phyloP scores from a whole-genome alignment of 176 grass and related monocot species.

The Musa troglodytarum region DNA sequence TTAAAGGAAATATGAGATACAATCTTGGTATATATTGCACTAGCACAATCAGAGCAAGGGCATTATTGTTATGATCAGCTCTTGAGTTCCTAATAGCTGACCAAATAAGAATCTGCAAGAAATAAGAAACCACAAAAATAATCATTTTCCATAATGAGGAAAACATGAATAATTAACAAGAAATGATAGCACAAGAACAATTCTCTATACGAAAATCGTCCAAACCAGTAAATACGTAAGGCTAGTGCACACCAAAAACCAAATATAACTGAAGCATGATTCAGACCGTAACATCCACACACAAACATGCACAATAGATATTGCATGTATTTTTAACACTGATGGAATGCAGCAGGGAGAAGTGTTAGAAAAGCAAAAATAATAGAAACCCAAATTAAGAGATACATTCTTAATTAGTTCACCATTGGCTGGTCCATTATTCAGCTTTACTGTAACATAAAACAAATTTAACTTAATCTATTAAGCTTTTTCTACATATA shows the following conservation, averaged over 20 bases:
- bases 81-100: conserved; percentile 58
- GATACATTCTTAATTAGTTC: not conserved
- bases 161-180: conserved; percentile 2
- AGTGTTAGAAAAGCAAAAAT: not conserved
- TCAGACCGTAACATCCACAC: not conserved
- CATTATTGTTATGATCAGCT: conserved; percentile 84
- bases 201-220: not conserved
- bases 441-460: not conserved
- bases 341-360: not conserved
- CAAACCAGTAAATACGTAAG: not conserved
- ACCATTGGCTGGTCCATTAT: not conserved
- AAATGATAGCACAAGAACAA: not conserved
- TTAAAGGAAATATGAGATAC: conserved; percentile 96
- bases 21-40: conserved; percentile 87
- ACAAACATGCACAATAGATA: not conserved
- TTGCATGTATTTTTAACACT: not conserved
- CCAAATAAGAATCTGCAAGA: conserved; percentile 83
- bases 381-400: not conserved
- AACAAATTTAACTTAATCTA: not conserved
- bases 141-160: conserved; percentile 10
- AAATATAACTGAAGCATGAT: not conserved
- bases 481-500: not conserved
- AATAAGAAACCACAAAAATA: conserved; percentile 13
- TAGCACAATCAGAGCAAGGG: conserved; percentile 81
- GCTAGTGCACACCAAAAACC: not conserved